A percentile compares a stretch with the other conserved stretches of the same genome.
Conservation (phyloP, 2,329 filamentous ascomycete species). For the Aureobasidium sp. region DNA sequence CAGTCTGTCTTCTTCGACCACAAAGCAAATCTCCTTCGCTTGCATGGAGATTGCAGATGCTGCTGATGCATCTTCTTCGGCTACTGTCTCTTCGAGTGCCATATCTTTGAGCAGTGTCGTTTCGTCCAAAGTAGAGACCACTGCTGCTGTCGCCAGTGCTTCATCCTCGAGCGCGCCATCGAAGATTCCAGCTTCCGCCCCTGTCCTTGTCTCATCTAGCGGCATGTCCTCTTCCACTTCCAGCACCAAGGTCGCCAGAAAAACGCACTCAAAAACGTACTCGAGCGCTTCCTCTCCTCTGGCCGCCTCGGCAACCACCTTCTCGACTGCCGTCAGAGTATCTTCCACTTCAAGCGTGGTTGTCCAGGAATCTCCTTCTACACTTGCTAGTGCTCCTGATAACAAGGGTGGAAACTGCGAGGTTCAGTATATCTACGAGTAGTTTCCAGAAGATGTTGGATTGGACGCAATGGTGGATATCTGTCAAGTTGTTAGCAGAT, state of each 20-base stretch:
- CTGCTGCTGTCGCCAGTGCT: neutral
- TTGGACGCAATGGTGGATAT: neutral
- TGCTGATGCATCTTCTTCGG: neutral
- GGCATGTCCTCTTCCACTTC: neutral
- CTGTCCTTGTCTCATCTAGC: neutral
- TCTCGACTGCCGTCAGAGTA: neutral
- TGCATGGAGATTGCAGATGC: constrained; percentile 32
- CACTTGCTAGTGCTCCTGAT: neutral
- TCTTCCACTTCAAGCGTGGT: neutral
- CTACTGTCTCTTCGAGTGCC: neutral
- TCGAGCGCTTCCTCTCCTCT: neutral
- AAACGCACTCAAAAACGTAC: neutral
- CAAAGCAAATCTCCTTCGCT: constrained; percentile 48
- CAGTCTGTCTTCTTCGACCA: constrained; percentile 19
- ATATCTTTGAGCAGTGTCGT: neutral
- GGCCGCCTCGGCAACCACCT: neutral
- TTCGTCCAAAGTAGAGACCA: neutral
- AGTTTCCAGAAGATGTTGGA: neutral
- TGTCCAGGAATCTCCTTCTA: neutral
- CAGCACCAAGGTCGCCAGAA: neutral
- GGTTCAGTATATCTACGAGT: neutral
- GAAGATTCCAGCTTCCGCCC: neutral
- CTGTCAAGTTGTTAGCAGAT: neutral
- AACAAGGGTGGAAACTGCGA: neutral
- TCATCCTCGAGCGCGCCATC: neutral